Conservation (phyloP, 2,329 filamentous ascomycete species). For the Monosporascus sp. region DNA sequence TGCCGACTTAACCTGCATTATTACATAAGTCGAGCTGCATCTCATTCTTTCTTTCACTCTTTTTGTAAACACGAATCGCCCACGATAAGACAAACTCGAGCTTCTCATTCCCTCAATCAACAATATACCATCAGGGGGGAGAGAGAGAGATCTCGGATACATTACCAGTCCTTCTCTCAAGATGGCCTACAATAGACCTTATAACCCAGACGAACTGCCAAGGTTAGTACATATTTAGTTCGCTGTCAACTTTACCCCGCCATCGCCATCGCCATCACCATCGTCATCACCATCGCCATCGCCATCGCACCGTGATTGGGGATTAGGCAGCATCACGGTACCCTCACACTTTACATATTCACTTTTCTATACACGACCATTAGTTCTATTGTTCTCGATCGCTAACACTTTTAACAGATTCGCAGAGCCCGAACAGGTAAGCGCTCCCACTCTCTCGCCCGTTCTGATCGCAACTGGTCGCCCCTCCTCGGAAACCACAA, state of each 20-base stretch:
- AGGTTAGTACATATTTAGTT: constrained; percentile 54
- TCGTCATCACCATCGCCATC: neutral
- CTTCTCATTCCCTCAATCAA: neutral
- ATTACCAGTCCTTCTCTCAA: constrained; percentile 15
- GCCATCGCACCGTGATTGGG: neutral
- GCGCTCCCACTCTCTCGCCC: constrained; percentile 14
- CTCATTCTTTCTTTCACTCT: neutral
- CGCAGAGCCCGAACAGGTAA: constrained; percentile 45
- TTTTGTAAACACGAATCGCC: too few species aligned
- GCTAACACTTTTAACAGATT: constrained; percentile 33
- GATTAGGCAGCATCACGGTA: too few species aligned
- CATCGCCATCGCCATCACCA: constrained; percentile 12
- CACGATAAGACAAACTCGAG: neutral
- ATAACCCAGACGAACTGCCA: constrained; percentile 92
- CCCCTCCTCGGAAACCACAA: constrained; percentile 4
- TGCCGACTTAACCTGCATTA: neutral
- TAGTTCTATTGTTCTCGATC: neutral
- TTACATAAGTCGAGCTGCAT: neutral
- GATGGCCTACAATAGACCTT: constrained; percentile 93
- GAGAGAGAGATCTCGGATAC: neutral
- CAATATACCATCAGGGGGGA: neutral
- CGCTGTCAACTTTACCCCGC: constrained; percentile 16
- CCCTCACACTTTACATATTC: too few species aligned
- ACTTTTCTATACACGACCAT: too few species aligned
- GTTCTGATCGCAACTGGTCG: constrained; percentile 6